Evolutionary conservation across 805 yeast species (phyloP).

Genomic region (Starmerella khaoyaiensis): DNA sequence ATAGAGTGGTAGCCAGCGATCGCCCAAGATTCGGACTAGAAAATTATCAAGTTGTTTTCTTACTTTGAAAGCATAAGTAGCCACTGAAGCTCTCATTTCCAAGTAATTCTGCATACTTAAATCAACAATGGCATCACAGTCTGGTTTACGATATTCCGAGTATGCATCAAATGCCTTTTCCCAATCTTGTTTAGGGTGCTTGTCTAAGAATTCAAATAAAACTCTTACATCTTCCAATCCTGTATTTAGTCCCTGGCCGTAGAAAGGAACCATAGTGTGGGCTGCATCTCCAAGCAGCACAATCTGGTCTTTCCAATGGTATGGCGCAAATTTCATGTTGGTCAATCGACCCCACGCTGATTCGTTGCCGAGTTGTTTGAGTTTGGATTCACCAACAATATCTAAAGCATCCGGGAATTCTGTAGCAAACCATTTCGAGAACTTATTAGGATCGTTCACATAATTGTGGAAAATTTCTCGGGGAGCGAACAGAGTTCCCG

Average conservation of each 20-base stretch:
- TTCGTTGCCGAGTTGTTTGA: conserved; percentile 37
- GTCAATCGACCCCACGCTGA: conserved; percentile 71
- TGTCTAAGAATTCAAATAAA: conserved; percentile 36
- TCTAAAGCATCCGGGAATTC: conserved; percentile 66
- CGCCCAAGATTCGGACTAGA: conserved; percentile 46
- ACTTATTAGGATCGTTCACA: conserved; percentile 28
- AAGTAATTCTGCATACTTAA: conserved; percentile 68
- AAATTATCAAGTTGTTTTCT: conserved; percentile 57
- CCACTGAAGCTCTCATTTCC: conserved; percentile 78
- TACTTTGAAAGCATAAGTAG: conserved; percentile 43
- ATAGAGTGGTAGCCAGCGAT: conserved; percentile 71
- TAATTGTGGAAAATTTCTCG: conserved; percentile 47
- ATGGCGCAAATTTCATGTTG: conserved; percentile 58
- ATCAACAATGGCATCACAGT: conserved; percentile 60
- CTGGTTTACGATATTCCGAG: conserved; percentile 44
- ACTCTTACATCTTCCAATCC: conserved; percentile 84
- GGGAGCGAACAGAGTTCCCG: conserved; percentile 80
- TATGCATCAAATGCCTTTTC: conserved; percentile 42
- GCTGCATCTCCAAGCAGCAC: conserved; percentile 86
- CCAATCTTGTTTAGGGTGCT: conserved; percentile 23
- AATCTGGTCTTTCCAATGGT: conserved; percentile 48
- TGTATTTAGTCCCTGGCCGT: conserved; percentile 94
- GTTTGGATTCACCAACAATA: conserved; percentile 47
- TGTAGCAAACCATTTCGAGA: conserved; percentile 40
- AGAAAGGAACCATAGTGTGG: conserved; percentile 95